phyloP scores from a whole-genome alignment of 352 stramenopile genomes.

The Phytophthora pini region DNA sequence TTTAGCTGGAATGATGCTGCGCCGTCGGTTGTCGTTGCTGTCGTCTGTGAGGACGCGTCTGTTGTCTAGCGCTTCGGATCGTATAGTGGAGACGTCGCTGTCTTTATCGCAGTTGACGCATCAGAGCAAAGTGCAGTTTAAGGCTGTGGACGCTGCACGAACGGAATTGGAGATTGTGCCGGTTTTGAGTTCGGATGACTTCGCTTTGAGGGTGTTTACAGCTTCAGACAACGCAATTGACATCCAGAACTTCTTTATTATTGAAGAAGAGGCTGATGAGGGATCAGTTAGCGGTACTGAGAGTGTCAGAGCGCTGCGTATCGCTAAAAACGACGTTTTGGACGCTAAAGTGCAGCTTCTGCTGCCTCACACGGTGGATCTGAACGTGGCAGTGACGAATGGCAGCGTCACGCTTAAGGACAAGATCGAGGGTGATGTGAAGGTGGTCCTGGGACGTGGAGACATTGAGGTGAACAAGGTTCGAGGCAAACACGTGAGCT shows the following conservation, averaged over 20 bases:
- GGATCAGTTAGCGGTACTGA: background rate
- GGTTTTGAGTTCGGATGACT: slow-evolving; percentile 56
- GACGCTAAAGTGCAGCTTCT: slow-evolving; percentile 37
- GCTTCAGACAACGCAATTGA: background rate
- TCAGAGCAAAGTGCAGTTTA: slow-evolving; percentile 51
- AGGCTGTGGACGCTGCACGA: slow-evolving; percentile 38
- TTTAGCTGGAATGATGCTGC: background rate
- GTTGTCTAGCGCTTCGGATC: slow-evolving; percentile 6
- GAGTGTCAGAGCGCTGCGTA: slow-evolving; percentile 28
- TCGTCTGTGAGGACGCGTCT: background rate
- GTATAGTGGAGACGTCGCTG: slow-evolving; percentile 1
- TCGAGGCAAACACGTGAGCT: slow-evolving; percentile 55
- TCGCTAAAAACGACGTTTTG: slow-evolving; percentile 31
- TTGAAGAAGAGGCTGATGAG: slow-evolving; percentile 31
- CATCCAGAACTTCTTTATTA: slow-evolving; percentile 28
- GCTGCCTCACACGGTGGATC: slow-evolving; percentile 50
- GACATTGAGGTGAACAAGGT: slow-evolving; percentile 71
- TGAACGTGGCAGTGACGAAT: slow-evolving; percentile 55
- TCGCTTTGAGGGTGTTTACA: slow-evolving; percentile 43
- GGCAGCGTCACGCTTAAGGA: slow-evolving; percentile 56
- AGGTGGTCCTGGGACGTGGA: slow-evolving; percentile 62
- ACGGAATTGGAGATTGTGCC: slow-evolving; percentile 58
- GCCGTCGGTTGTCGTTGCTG: background rate
- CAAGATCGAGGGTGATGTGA: slow-evolving; percentile 81
- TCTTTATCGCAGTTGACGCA: slow-evolving; percentile 49